These are phyloP conservation scores for Dianthus caryophyllus DNA, from an alignment of 148 eudicot species.

Conservation along the genomic window DNA sequence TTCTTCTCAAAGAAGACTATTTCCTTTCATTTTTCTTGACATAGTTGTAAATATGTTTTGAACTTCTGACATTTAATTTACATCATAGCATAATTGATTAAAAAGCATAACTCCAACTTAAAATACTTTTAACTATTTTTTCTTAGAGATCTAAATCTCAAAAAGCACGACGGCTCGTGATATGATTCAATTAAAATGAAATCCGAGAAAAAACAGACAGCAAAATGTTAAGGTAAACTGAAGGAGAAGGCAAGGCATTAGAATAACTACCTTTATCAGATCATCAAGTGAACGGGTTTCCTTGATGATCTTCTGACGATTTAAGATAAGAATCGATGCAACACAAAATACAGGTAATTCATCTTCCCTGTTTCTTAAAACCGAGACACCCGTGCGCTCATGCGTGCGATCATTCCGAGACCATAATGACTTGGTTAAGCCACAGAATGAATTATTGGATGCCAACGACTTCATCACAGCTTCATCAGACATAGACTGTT, in stretches of 20 bases:
- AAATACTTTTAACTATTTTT: not conserved
- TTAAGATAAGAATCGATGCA: slow-evolving; percentile 77
- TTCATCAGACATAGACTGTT: slow-evolving; percentile 43
- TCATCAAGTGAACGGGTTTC: slow-evolving; percentile 89
- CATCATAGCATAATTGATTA: not conserved
- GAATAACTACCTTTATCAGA: slow-evolving; percentile 72
- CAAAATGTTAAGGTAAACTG: not conserved
- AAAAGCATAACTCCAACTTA: not conserved
- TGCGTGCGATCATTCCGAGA: slow-evolving; percentile 59
- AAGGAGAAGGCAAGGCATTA: not conserved
- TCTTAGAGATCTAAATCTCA: not conserved
- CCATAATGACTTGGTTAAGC: slow-evolving; percentile 75
- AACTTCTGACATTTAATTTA: not conserved
- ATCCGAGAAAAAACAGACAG: not conserved
- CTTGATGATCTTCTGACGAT: slow-evolving; percentile 77
- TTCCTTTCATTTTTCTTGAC: not conserved
- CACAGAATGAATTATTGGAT: slow-evolving; percentile 67
- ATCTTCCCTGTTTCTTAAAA: slow-evolving; percentile 63
- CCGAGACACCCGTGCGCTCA: slow-evolving; percentile 33
- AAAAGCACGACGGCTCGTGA: not conserved
- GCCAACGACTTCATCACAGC: slow-evolving; percentile 46
- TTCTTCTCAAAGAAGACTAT: not conserved
- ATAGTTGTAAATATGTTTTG: not conserved
- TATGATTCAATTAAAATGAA: not conserved
- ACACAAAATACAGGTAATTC: slow-evolving; percentile 89